Evolutionary conservation across 192 early-diverging fungal genomes (phyloP).

Genomic region (Coemansia sp.): DNA sequence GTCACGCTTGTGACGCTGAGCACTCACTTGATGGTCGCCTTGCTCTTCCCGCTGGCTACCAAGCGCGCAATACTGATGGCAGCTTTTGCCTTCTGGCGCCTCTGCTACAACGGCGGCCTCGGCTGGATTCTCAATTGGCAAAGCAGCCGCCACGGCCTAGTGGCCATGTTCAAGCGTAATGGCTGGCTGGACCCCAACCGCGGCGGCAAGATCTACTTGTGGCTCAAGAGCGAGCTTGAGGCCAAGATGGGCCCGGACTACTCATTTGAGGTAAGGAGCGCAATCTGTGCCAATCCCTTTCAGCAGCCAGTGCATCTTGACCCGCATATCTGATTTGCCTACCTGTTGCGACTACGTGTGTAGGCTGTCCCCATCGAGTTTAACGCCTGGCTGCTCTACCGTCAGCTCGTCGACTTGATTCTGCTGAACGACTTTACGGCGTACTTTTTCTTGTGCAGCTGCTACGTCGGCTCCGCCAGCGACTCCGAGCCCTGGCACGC

Average conservation of each 20-base stretch:
- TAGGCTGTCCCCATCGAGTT: conserved; percentile 84
- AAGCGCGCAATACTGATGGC: conserved; percentile 64
- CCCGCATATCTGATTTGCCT: neutral
- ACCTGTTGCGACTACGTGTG: neutral
- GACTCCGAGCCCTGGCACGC: conserved; percentile 59
- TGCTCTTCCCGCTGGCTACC: conserved; percentile 57
- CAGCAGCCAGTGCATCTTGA: conserved; percentile 4
- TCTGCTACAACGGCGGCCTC: conserved; percentile 82
- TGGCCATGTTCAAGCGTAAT: conserved; percentile 65
- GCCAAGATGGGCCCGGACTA: conserved; percentile 79
- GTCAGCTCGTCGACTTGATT: conserved; percentile 88
- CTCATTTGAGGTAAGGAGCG: conserved; percentile 59
- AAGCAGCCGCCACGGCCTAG: conserved; percentile 70
- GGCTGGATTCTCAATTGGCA: conserved; percentile 79
- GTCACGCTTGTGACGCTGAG: conserved; percentile 64
- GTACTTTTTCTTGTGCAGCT: conserved; percentile 84
- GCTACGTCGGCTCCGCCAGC: conserved; percentile 65
- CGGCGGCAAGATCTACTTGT: conserved; percentile 54
- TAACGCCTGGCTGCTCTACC: conserved; percentile 94
- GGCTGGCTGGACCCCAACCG: conserved; percentile 64
- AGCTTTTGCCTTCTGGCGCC: conserved; percentile 83
- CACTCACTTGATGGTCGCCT: conserved; percentile 63
- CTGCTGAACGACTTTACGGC: conserved; percentile 89
- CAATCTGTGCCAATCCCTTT: conserved; percentile 12
- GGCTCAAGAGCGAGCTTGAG: conserved; percentile 67